Evolutionary conservation across 805 yeast genomes (phyloP).

Genomic region (Candida yuanshanica): DNA sequence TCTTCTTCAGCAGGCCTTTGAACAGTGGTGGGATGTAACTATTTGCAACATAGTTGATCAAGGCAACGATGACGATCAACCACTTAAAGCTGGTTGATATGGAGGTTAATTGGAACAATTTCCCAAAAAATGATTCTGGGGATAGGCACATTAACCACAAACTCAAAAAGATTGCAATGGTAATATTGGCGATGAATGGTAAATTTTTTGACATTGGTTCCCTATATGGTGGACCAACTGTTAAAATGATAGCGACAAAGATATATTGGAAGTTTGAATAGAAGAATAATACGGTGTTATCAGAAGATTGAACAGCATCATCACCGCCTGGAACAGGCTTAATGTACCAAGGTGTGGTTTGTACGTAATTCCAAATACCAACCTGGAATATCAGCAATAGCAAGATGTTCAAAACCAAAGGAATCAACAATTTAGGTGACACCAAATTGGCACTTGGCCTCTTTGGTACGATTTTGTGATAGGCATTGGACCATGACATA

Average conservation of each 20-base stretch:
- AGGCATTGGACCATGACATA: slow-evolving; percentile 97
- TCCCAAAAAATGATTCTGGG: slow-evolving; percentile 51
- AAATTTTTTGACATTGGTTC: slow-evolving; percentile 60
- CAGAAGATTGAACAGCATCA: slow-evolving; percentile 77
- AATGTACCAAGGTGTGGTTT: slow-evolving; percentile 65
- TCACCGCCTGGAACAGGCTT: slow-evolving; percentile 79
- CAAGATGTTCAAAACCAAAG: slow-evolving; percentile 73
- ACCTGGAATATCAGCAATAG: slow-evolving; percentile 62
- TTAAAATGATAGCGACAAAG: slow-evolving; percentile 72
- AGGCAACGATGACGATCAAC: slow-evolving; percentile 41
- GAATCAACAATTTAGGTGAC: slow-evolving; percentile 79
- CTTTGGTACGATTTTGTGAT: slow-evolving; percentile 48
- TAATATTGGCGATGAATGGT: slow-evolving; percentile 66
- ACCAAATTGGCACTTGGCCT: slow-evolving; percentile 94
- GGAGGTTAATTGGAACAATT: slow-evolving; percentile 69
- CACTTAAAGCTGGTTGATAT: slow-evolving; percentile 46
- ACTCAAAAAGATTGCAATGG: slow-evolving; percentile 45
- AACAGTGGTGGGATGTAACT: slow-evolving; percentile 28
- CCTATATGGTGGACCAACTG: slow-evolving; percentile 92
- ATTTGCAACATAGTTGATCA: slow-evolving; percentile 41
- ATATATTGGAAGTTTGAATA: slow-evolving; percentile 87
- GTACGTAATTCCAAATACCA: slow-evolving; percentile 56
- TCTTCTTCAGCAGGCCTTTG: slow-evolving; percentile 30
- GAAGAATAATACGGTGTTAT: slow-evolving; percentile 80
- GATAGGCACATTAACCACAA: slow-evolving; percentile 47